A percentile compares a stretch with the other conserved stretches of the same genome.
phyloP scores from a whole-genome alignment of 163 green algal genomes.

The Chloromonas sp. region DNA sequence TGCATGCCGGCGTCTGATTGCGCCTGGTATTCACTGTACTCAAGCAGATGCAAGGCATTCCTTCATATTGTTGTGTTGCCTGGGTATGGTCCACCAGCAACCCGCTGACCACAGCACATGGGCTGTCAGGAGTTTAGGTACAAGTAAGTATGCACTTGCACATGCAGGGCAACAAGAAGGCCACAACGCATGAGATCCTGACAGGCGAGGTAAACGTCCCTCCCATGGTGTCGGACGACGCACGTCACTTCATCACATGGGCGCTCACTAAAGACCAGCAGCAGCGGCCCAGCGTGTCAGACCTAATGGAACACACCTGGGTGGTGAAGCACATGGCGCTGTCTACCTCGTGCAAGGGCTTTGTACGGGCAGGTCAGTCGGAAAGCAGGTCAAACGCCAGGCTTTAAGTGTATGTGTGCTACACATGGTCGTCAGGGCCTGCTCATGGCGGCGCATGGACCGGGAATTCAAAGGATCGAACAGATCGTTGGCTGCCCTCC shows the following conservation, averaged over 20 bases:
- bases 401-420: background rate
- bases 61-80: background rate
- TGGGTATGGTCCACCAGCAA: background rate
- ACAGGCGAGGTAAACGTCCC: slow-evolving; percentile 23
- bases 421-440: background rate
- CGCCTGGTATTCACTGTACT: background rate
- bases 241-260: slow-evolving; percentile 38
- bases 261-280: slow-evolving; percentile 33
- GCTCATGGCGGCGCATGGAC: background rate
- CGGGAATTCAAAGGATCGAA: no score
- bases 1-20: background rate
- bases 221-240: slow-evolving; percentile 25
- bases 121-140: background rate
- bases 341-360: background rate
- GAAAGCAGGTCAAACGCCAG: background rate
- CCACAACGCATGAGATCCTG: slow-evolving; percentile 41
- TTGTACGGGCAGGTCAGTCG: background rate
- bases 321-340: slow-evolving; percentile 26
- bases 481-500: no score
- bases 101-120: background rate
- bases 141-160: background rate
- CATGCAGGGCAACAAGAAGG: slow-evolving; percentile 32
- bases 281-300: slow-evolving; percentile 33
- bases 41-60: background rate
- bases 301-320: slow-evolving; percentile 48